Conservation (phyloP, 2,329 filamentous ascomycete genomes). For the Arthroderma sp. region DNA sequence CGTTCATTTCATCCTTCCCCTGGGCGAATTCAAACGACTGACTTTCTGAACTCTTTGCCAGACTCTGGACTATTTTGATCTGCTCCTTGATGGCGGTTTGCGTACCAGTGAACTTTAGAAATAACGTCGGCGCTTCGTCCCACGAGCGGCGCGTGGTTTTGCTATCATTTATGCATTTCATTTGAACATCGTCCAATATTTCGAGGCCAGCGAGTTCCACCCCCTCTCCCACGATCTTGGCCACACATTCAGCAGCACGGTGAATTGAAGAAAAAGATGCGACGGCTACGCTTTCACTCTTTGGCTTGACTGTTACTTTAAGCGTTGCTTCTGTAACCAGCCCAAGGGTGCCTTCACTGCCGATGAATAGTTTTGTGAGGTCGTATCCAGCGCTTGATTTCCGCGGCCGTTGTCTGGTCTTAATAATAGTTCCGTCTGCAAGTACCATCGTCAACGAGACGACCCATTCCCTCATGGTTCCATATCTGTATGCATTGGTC, state of each 20-base stretch:
- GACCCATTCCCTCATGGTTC: slow-evolving; percentile 93
- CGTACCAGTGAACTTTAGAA: slow-evolving; percentile 64
- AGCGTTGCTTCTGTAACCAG: slow-evolving; percentile 83
- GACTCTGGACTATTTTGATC: slow-evolving; percentile 46
- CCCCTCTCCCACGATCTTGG: slow-evolving; percentile 64
- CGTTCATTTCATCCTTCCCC: slow-evolving; percentile 51
- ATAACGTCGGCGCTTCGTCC: slow-evolving; percentile 59
- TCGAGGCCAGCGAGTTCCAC: slow-evolving; percentile 85
- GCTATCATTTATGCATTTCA: slow-evolving; percentile 53
- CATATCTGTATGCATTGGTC: slow-evolving; percentile 84
- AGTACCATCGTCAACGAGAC: slow-evolving; percentile 75
- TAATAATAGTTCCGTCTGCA: slow-evolving; percentile 80
- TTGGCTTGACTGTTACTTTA: slow-evolving; percentile 71
- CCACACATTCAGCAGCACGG: slow-evolving; percentile 65
- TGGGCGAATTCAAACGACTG: slow-evolving; percentile 57
- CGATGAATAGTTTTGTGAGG: slow-evolving; percentile 77
- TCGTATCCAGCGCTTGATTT: slow-evolving; percentile 91
- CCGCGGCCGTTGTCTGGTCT: slow-evolving; percentile 73
- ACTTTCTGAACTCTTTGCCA: slow-evolving; percentile 44
- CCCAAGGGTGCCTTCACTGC: slow-evolving; percentile 81
- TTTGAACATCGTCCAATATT: slow-evolving; percentile 84
- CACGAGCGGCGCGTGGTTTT: slow-evolving; percentile 42
- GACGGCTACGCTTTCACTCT: slow-evolving; percentile 69
- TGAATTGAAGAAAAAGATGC: slow-evolving; percentile 53
- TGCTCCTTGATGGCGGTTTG: slow-evolving; percentile 52